A percentile compares a stretch with the other conserved stretches of the same genome.
Evolutionary conservation across 78 protist genomes (phyloP).

Genomic region (Bodo saltans): DNA sequence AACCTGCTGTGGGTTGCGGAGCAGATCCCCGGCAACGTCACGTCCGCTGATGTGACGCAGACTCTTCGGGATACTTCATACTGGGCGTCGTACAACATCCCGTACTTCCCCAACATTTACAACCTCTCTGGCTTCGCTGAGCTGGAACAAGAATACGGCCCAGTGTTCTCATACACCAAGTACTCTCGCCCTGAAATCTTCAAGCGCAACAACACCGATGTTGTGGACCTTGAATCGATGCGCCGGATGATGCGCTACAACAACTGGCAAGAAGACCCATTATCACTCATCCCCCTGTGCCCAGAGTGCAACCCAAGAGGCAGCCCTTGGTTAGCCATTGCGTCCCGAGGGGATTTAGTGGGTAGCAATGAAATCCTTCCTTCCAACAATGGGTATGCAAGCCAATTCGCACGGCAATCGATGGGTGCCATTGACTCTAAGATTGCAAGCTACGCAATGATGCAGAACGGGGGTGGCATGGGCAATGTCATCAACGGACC

Average conservation of each 20-base stretch:
- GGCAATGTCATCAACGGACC: slow-evolving; percentile 14
- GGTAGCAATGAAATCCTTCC: not conserved
- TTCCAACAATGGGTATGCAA: not conserved
- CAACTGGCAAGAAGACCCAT: slow-evolving; percentile 61
- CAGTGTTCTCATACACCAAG: slow-evolving; percentile 40
- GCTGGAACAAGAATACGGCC: not conserved
- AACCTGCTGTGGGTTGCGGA: slow-evolving; percentile 67
- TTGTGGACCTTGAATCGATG: slow-evolving; percentile 40
- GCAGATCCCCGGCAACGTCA: slow-evolving; percentile 29
- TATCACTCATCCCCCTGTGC: slow-evolving; percentile 16
- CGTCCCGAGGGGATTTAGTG: slow-evolving; percentile 63
- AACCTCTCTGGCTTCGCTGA: slow-evolving; percentile 50
- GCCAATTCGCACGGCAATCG: not conserved
- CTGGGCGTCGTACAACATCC: slow-evolving; percentile 80
- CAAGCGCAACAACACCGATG: not conserved
- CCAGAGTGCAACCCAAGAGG: slow-evolving; percentile 22
- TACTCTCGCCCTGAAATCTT: slow-evolving; percentile 53
- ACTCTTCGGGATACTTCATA: slow-evolving; percentile 41
- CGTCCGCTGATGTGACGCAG: slow-evolving; percentile 10
- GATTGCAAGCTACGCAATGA: not conserved
- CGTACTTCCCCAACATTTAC: slow-evolving; percentile 64
- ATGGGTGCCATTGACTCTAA: not conserved
- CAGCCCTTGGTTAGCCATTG: slow-evolving; percentile 55
- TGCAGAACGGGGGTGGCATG: not conserved
- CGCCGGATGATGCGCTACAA: slow-evolving; percentile 63